phyloP scores from a whole-genome alignment of 2,329 filamentous ascomycete species.

The Xylariaceae sp. region DNA sequence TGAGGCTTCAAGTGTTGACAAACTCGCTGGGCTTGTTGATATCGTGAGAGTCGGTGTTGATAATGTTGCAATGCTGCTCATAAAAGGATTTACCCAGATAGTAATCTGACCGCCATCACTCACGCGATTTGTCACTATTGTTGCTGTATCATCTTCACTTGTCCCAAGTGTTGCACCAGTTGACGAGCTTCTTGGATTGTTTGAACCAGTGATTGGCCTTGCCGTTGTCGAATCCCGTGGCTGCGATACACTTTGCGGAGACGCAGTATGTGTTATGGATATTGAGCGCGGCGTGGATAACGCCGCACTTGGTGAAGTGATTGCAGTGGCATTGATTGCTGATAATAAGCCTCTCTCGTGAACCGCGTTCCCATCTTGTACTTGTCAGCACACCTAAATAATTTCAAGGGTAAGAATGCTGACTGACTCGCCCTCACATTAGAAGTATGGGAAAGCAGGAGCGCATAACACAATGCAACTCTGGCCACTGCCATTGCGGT shows the following conservation, averaged over 20 bases:
- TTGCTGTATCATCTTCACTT: too few relatives aligned
- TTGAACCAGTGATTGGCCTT: neutral
- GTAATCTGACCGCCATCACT: too few relatives aligned
- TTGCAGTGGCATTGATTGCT: too few relatives aligned
- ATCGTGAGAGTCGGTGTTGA: conserved; percentile 7
- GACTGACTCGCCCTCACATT: conserved; percentile 4
- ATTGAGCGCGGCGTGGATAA: too few relatives aligned
- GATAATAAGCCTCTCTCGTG: too few relatives aligned
- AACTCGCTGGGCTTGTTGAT: conserved; percentile 4
- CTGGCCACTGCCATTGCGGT: conserved; percentile 10
- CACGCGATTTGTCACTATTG: too few relatives aligned
- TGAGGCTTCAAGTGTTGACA: neutral
- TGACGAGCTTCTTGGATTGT: too few relatives aligned
- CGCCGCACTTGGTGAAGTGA: too few relatives aligned
- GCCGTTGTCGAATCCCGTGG: neutral
- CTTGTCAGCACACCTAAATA: too few relatives aligned
- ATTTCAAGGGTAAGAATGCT: neutral
- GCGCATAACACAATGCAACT: conserved; percentile 10
- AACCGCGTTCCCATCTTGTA: too few relatives aligned
- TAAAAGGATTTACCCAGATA: conserved; percentile 5
- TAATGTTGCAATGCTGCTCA: conserved; percentile 9
- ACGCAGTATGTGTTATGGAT: too few relatives aligned
- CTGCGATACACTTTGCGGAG: neutral
- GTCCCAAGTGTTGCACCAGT: too few relatives aligned
- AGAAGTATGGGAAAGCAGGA: conserved; percentile 9